Evolutionary conservation across 2,329 filamentous ascomycete species (phyloP), one percentile per base, ranked within the genome.

Genomic region (Fusarium sp.): DNA sequence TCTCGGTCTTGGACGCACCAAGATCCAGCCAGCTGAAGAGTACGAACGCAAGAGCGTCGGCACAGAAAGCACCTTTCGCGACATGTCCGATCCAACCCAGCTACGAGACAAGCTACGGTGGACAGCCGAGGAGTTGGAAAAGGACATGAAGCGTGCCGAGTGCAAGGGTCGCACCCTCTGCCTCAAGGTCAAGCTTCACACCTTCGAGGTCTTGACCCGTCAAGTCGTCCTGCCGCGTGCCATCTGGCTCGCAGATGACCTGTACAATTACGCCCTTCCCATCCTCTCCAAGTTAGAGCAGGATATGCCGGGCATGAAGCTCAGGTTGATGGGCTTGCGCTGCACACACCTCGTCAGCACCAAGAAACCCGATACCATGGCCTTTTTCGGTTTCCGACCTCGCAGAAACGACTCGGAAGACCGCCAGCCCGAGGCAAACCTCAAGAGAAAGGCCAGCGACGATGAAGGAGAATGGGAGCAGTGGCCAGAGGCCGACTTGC

Each of bases 11-110:
- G 96, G 96, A 1, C 86, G 94, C 31, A 98, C 95, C 0, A 88
- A 87, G 42, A 87, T 98, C 4, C 91, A 95, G 64, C 95, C 94
- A 0, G 91, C 92, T 0, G 93, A 96, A 73, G 93, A 95, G 61
- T 93, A 93, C 71, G 93, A 97, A 77, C 88, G 96, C 14, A 98
- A 98, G 78, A 96, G 93, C 69, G 91, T 98, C 1, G 95, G 96
- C 16, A 97, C 94, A 0, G 96, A 99, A 79, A 91, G 91, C 67
- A 98, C 95, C 0, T 99, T 99, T 74, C 83, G 86, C 38, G 94
- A 97, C 53, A 88, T 97, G 74, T 87, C 87, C 2, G 89, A 90
- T 58, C 87, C 90, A 13, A 79, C 81, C 0, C 86, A 90, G 62
- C 82, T 98, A 4, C 86, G 91, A 18, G 89, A 90, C 14, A 96